phyloP scores from a whole-genome alignment of 2,329 filamentous ascomycete species.

The Knufia petricola region DNA sequence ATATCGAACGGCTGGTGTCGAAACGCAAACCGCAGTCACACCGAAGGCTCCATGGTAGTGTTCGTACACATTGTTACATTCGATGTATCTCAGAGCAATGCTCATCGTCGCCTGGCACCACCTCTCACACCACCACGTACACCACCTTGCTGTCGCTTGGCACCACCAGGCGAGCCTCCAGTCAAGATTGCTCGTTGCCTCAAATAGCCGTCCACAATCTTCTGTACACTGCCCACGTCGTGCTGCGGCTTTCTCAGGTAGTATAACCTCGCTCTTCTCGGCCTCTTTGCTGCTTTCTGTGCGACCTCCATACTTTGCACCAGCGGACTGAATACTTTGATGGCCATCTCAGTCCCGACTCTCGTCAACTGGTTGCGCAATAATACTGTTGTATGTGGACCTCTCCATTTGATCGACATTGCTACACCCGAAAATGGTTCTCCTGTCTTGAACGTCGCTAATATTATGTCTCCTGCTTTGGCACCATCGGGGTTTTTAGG shows the following conservation, averaged over 20 bases:
- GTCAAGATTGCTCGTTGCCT: conserved; percentile 42
- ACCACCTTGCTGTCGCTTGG: conserved; percentile 19
- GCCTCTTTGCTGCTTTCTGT: conserved; percentile 73
- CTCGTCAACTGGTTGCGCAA: conserved; percentile 78
- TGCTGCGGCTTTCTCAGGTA: conserved; percentile 82
- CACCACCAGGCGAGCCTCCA: conserved; percentile 22
- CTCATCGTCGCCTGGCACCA: background rate
- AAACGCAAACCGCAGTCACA: too few relatives aligned
- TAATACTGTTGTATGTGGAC: conserved; percentile 78
- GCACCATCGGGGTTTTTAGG: conserved; percentile 64
- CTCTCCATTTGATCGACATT: conserved; percentile 76
- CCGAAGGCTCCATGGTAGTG: background rate
- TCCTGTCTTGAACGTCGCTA: conserved; percentile 72
- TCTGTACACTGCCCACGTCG: conserved; percentile 77
- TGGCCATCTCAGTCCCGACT: conserved; percentile 92
- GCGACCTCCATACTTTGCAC: conserved; percentile 89
- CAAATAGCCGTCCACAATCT: conserved; percentile 60
- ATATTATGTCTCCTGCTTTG: conserved; percentile 79
- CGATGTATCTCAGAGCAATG: background rate
- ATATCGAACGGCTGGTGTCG: too few relatives aligned
- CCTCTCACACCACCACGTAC: background rate
- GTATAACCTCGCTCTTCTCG: conserved; percentile 75
- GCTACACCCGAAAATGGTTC: conserved; percentile 88
- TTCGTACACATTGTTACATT: background rate
- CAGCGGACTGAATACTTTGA: conserved; percentile 86